These are phyloP conservation scores for Protomyces inundatus DNA, from an alignment of 1,139 yeast species.

Conservation along the genomic window DNA sequence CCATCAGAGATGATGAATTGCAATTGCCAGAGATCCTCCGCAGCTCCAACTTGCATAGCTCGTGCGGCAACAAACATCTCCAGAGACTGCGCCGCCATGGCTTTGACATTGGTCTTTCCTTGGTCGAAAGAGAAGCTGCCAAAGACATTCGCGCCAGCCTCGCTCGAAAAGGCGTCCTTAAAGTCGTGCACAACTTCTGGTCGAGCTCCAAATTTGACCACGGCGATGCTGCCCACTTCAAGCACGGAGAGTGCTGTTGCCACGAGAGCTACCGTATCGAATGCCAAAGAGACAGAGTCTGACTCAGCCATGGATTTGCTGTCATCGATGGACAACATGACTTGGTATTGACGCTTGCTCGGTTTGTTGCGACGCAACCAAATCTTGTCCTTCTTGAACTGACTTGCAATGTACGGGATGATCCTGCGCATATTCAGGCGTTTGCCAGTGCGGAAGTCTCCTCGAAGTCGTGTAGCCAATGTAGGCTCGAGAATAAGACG, in stretches of 20 bases:
- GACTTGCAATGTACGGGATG: constrained; percentile 95
- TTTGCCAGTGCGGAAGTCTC: constrained; percentile 97
- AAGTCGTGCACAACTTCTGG: constrained; percentile 85
- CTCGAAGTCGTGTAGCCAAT: constrained; percentile 82
- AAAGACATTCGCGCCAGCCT: constrained; percentile 76
- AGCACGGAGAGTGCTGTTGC: constrained; percentile 89
- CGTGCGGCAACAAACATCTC: constrained; percentile 69
- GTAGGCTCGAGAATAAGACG: constrained; percentile 93
- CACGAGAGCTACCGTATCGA: constrained; percentile 89
- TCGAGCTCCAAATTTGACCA: constrained; percentile 84
- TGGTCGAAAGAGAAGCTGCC: constrained; percentile 91
- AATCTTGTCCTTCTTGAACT: constrained; percentile 93
- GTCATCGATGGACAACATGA: constrained; percentile 96
- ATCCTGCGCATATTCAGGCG: constrained; percentile 95
- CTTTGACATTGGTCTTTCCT: constrained; percentile 74
- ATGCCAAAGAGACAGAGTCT: constrained; percentile 74
- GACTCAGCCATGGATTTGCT: constrained; percentile 97
- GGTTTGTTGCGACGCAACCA: constrained; percentile 98
- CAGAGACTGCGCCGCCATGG: constrained; percentile 66
- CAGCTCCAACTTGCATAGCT: constrained; percentile 34
- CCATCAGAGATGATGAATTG: constrained; percentile 93
- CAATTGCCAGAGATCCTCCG: constrained; percentile 80
- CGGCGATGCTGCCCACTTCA: constrained; percentile 88
- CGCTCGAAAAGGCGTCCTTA: constrained; percentile 74
- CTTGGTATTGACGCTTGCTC: constrained; percentile 92